These are phyloP conservation scores for Hypoxylon sp. DNA, from an alignment of 2,329 filamentous ascomycete genomes.

Conservation along the genomic window DNA sequence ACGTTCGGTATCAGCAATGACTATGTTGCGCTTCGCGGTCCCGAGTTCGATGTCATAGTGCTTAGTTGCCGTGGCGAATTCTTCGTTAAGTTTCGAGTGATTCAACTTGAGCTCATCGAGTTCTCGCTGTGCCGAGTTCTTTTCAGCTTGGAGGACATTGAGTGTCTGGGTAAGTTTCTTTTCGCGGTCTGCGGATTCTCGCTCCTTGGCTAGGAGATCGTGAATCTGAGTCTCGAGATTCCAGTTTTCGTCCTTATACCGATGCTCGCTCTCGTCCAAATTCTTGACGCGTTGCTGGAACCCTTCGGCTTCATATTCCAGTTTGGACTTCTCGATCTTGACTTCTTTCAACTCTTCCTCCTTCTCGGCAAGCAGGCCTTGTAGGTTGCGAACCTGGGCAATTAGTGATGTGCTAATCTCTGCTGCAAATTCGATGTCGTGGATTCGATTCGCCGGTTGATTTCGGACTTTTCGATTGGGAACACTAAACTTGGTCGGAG, in stretches of 20 bases:
- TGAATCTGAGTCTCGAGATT: conserved; percentile 93
- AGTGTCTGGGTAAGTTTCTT: conserved; percentile 82
- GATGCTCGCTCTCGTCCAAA: conserved; percentile 92
- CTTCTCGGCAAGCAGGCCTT: conserved; percentile 84
- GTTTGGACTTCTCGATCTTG: conserved; percentile 78
- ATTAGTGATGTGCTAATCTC: conserved; percentile 96
- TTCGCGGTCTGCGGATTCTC: conserved; percentile 83
- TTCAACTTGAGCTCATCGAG: conserved; percentile 88
- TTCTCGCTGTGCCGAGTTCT: conserved; percentile 82
- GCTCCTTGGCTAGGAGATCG: conserved; percentile 78
- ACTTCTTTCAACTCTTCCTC: conserved; percentile 85
- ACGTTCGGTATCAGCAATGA: conserved; percentile 82
- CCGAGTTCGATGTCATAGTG: conserved; percentile 91
- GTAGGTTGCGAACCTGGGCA: conserved; percentile 91
- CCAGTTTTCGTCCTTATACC: conserved; percentile 99
- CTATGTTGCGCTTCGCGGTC: conserved; percentile 82
- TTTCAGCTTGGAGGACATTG: conserved; percentile 77
- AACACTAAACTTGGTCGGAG: conserved; percentile 88
- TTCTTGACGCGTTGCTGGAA: conserved; percentile 83
- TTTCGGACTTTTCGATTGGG: conserved; percentile 91
- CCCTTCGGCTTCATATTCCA: conserved; percentile 85
- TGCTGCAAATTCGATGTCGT: conserved; percentile 98
- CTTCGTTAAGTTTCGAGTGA: conserved; percentile 83
- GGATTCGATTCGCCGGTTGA: conserved; percentile 85
- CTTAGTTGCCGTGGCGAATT: conserved; percentile 80